A percentile compares a stretch with the other conserved stretches of the same genome.
phyloP scores from a whole-genome alignment of 192 early-diverging fungal species.

The Powellomyces hirtus region DNA sequence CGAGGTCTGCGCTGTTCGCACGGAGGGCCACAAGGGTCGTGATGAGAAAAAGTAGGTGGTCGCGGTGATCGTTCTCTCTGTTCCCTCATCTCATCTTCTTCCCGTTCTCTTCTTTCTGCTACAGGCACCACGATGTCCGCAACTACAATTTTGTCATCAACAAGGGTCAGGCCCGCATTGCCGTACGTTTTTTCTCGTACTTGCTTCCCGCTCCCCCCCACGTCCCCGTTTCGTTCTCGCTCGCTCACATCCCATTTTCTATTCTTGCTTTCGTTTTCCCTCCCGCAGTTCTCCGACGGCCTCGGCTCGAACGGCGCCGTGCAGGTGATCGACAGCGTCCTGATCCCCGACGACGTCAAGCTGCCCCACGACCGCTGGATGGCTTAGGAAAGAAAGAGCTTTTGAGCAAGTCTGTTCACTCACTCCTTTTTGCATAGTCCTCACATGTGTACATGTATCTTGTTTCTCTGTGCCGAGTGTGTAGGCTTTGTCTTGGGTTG shows the following conservation, averaged over 20 bases:
- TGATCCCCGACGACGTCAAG: conserved; percentile 31
- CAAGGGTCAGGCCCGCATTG: conserved; percentile 30
- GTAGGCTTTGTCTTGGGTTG: no score
- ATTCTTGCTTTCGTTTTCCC: background rate
- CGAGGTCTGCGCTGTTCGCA: conserved; percentile 3
- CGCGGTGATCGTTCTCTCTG: background rate
- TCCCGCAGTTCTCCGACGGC: conserved; percentile 22
- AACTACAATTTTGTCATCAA: conserved; percentile 38
- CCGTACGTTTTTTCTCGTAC: background rate
- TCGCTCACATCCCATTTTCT: no score
- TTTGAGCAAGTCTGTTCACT: no score
- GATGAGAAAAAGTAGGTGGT: background rate
- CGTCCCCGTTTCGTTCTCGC: no score
- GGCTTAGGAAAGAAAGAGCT: no score
- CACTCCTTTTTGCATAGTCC: no score
- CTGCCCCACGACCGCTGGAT: conserved; percentile 27
- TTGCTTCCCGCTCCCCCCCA: no score
- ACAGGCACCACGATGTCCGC: conserved; percentile 4
- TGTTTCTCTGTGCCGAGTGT: no score
- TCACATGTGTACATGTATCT: no score
- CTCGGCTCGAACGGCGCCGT: conserved; percentile 35
- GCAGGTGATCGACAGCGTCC: conserved; percentile 33
- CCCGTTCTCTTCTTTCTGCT: background rate
- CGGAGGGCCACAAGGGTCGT: background rate
- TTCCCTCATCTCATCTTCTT: background rate